Conservation (phyloP, 2,329 filamentous ascomycete species). For the Colletotrichum sp. region DNA sequence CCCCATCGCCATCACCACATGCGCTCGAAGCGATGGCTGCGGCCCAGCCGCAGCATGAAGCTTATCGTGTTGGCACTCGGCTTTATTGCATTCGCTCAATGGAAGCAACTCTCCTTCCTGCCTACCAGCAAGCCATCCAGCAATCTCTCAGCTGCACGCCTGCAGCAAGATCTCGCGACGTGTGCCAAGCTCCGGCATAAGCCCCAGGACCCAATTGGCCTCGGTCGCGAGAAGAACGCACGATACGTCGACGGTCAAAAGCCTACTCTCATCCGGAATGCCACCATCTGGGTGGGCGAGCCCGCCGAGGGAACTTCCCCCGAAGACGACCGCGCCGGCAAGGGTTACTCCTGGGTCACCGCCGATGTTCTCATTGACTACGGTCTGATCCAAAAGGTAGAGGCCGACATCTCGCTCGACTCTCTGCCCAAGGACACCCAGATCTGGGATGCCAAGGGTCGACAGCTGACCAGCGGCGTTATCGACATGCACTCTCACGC, state of each 20-base stretch:
- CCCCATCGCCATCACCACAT: neutral
- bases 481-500: slow-evolving; percentile 77
- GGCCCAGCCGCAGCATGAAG: slow-evolving; percentile 19
- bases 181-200: slow-evolving; percentile 61
- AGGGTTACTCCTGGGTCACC: slow-evolving; percentile 63
- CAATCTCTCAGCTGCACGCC: slow-evolving; percentile 54
- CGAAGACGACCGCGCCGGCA: slow-evolving; percentile 61
- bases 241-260: slow-evolving; percentile 63
- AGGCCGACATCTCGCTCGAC: slow-evolving; percentile 42
- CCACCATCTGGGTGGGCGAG: slow-evolving; percentile 71
- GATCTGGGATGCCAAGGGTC: slow-evolving; percentile 63
- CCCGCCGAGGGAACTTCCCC: slow-evolving; percentile 54
- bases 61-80: slow-evolving; percentile 50
- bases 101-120: slow-evolving; percentile 40
- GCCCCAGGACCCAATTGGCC: slow-evolving; percentile 60
- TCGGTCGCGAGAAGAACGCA: slow-evolving; percentile 63
- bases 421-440: slow-evolving; percentile 51
- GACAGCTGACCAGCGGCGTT: slow-evolving; percentile 68
- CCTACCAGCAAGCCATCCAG: slow-evolving; percentile 20
- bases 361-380: slow-evolving; percentile 67
- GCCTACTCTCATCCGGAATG: slow-evolving; percentile 69
- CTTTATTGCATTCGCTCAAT: slow-evolving; percentile 57
- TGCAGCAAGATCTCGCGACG: slow-evolving; percentile 58
- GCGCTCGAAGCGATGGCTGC: slow-evolving; percentile 5
- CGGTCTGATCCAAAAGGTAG: slow-evolving; percentile 65